Conservation (phyloP, 106 monocot genomes). For the Xerophyta viscosa region DNA sequence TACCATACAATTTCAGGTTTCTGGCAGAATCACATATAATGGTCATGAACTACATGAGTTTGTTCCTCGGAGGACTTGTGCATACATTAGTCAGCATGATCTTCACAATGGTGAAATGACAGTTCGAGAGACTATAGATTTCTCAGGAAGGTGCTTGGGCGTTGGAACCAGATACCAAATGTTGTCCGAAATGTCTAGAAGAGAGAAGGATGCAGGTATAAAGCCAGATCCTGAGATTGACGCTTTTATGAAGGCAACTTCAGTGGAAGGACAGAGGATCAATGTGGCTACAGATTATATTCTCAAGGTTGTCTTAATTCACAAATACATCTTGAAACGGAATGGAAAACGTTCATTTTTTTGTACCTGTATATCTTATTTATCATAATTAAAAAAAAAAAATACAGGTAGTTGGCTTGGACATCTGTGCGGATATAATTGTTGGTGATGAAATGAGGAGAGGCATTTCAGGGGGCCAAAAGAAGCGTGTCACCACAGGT, state of each 20-base stretch:
- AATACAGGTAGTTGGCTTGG: slow-evolving; percentile 70
- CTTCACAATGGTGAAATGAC: slow-evolving; percentile 87
- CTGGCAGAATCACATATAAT: slow-evolving; percentile 79
- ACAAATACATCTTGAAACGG: too few species aligned
- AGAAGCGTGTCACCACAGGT: slow-evolving; percentile 72
- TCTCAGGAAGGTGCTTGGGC: slow-evolving; percentile 72
- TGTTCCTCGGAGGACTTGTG: slow-evolving; percentile 67
- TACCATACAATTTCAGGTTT: too few species aligned
- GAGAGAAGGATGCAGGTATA: slow-evolving; percentile 70
- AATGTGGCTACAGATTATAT: slow-evolving; percentile 55
- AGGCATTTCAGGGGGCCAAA: slow-evolving; percentile 84
- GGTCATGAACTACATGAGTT: slow-evolving; percentile 78
- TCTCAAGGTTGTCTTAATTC: slow-evolving; percentile 82
- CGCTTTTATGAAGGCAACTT: slow-evolving; percentile 74
- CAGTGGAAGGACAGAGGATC: slow-evolving; percentile 42
- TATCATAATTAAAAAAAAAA: too few species aligned
- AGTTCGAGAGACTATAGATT: slow-evolving; percentile 80
- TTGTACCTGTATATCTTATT: too few species aligned
- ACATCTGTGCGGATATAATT: slow-evolving; percentile 63
- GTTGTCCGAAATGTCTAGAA: slow-evolving; percentile 64
- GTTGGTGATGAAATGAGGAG: slow-evolving; percentile 78
- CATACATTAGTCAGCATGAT: slow-evolving; percentile 90
- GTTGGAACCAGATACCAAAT: slow-evolving; percentile 68
- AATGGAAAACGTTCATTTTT: too few species aligned
- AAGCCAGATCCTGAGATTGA: slow-evolving; percentile 87